Conservation (phyloP, 169 alveolate genomes). For the Hammondia hammondi region DNA sequence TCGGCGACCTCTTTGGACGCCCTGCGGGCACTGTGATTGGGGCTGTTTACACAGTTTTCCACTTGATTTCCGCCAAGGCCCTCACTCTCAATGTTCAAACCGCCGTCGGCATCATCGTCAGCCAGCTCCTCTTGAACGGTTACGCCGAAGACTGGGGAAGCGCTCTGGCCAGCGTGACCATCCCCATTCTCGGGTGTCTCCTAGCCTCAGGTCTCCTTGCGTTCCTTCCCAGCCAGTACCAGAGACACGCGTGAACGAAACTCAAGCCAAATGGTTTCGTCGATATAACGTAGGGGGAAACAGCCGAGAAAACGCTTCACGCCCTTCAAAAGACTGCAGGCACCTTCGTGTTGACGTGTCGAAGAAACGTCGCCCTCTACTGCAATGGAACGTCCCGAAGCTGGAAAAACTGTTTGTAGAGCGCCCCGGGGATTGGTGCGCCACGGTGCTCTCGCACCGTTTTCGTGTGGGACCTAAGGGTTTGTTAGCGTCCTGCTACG, state of each 20-base stretch:
- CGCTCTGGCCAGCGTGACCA: background rate
- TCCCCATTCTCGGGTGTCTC: background rate
- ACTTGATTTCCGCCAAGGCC: background rate
- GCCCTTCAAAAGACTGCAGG: no score
- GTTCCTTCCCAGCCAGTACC: slow-evolving; percentile 19
- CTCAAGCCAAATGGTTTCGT: no score
- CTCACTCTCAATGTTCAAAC: slow-evolving; percentile 16
- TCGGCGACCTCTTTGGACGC: slow-evolving; percentile 8
- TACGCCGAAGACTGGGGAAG: slow-evolving; percentile 27
- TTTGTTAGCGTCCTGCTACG: no score
- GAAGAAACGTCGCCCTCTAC: no score
- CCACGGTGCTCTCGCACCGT: no score
- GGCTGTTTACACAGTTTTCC: background rate
- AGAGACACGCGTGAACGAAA: background rate
- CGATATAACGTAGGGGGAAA: no score
- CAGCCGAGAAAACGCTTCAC: no score
- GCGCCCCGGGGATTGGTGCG: no score
- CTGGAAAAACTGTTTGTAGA: no score
- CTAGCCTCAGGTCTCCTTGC: background rate
- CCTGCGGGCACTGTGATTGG: slow-evolving; percentile 27
- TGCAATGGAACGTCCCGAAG: no score
- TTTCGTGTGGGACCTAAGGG: no score
- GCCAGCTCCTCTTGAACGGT: background rate
- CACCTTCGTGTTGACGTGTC: no score
- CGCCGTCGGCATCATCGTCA: slow-evolving; percentile 14